Conservation (phyloP, 345 rosid genomes). For the Psidium friedrichsthalianum region DNA sequence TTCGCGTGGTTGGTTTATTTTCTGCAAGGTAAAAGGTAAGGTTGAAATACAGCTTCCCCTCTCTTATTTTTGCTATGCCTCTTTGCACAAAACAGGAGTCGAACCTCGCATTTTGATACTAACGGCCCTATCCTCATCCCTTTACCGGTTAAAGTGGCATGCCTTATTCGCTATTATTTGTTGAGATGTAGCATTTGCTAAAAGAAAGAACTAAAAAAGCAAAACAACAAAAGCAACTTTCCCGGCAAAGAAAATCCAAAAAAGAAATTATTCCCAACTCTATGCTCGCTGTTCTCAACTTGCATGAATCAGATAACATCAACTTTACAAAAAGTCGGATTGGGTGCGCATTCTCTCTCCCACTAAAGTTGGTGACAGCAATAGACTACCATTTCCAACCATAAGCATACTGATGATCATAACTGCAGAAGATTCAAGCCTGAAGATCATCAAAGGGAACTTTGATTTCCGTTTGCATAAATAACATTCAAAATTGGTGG, state of each 20-base stretch:
- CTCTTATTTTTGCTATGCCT: too few relatives aligned
- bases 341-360: not conserved
- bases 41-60: not conserved
- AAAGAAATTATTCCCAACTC: too few relatives aligned
- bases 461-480: not conserved
- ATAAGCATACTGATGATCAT: not conserved
- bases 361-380: not conserved
- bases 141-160: too few relatives aligned
- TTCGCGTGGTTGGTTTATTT: not conserved
- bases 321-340: not conserved
- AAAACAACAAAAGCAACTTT: not conserved
- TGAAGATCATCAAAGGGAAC: not conserved
- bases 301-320: not conserved
- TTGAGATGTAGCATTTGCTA: not conserved
- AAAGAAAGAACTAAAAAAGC: not conserved
- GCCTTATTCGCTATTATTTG: not conserved
- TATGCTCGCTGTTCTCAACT: not conserved
- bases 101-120: too few relatives aligned
- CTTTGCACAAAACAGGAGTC: too few relatives aligned
- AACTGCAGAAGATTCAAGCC: not conserved
- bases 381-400: not conserved
- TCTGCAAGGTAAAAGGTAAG: not conserved
- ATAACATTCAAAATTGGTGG: not conserved
- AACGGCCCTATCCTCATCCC: too few relatives aligned
- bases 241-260: not conserved